Evolutionary conservation across 495 filamentous ascomycete genomes (phyloP).

Genomic region (Neurospora sp.): DNA sequence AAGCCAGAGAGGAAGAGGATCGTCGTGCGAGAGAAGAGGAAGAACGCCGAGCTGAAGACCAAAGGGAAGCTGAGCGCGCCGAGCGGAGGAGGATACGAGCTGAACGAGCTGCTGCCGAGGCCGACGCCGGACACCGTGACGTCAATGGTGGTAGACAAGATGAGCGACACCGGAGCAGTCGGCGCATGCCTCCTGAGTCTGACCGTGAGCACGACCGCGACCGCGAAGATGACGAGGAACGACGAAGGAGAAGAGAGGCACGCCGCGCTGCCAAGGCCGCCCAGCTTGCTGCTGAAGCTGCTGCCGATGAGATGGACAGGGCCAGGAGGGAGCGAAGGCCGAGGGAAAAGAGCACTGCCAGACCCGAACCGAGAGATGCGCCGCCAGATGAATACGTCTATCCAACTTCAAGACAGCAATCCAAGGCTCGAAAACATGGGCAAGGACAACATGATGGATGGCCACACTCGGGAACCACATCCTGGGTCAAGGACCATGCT

Average conservation of each 20-base stretch:
- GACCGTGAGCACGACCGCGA: constrained; percentile 2
- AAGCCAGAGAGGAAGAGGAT: constrained; percentile 33
- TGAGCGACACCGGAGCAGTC: constrained; percentile 16
- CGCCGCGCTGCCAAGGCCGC: constrained; percentile 28
- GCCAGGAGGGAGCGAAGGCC: constrained; percentile 3
- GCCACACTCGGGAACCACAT: constrained; percentile 47
- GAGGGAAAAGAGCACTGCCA: constrained; percentile 11
- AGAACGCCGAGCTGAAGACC: constrained; percentile 29
- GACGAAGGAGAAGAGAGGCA: constrained; percentile 37
- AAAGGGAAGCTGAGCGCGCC: constrained; percentile 32
- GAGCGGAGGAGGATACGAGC: constrained; percentile 35
- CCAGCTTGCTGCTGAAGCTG: neutral
- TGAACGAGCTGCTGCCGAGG: constrained; percentile 30
- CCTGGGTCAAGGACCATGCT: constrained; percentile 51
- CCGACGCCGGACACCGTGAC: constrained; percentile 36
- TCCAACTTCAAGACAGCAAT: constrained; percentile 13
- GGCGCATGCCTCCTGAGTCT: constrained; percentile 4
- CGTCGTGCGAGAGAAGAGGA: constrained; percentile 29
- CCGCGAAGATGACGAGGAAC: constrained; percentile 36
- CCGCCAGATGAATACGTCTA: constrained; percentile 35
- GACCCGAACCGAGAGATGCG: constrained; percentile 20
- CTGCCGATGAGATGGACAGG: neutral
- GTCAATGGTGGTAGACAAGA: constrained; percentile 12
- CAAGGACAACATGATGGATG: constrained; percentile 28
- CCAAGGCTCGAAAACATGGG: constrained; percentile 27